Base-by-base conservation (phyloP, 768 basidiomycete species). In the Baorangia bicolor region DNA sequence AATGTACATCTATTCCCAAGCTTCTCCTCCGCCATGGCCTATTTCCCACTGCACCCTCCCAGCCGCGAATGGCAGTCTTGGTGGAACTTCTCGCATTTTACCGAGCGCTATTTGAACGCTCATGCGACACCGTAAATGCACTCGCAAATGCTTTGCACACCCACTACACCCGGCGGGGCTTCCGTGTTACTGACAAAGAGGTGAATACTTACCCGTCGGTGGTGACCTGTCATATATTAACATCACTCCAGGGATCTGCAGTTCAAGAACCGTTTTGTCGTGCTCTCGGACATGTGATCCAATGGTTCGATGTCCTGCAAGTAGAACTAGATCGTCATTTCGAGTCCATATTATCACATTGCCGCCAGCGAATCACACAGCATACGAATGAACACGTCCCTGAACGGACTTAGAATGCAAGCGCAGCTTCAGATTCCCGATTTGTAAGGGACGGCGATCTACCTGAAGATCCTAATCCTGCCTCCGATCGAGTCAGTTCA, bases 211-310 rank as follows among this genome's bases (percentile, higher is more conserved):
- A n/a, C n/a, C n/a, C n/a, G n/a, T n/a, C n/a, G n/a, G n/a, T n/a
- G n/a, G n/a, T n/a, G n/a, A n/a, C n/a, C n/a, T n/a, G n/a, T n/a
- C n/a, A n/a, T n/a, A n/a, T n/a, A n/a, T n/a, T n/a, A n/a, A n/a
- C n/a, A n/a, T n/a, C n/a, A n/a, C n/a, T n/a, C n/a, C n/a, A n/a
- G n/a, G n/a, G n/a, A n/a, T n/a, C n/a, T n/a, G 35, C 53, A 0
- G 38, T 67, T 5, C 43, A 54, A 16, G 73, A 75, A 34, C 67
- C 74, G 0, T 76, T 75, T 51, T 66, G 71, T 2, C 55, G 61
- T 2, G 53, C 66, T 2, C 60, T 74, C 13, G 53, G 58, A 18
- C 25, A 63, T 12, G 67, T 67, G 1, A 56, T 73, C 0, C 69
- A 69, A 16, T 74, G 72, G 72, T 69, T 63, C 18, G 63, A 70